Percentiles rank a stretch among this genome's conserved stretches.
These are phyloP conservation scores for Psilocybe sp. DNA, from an alignment of 768 basidiomycete genomes.

Conservation along the genomic window DNA sequence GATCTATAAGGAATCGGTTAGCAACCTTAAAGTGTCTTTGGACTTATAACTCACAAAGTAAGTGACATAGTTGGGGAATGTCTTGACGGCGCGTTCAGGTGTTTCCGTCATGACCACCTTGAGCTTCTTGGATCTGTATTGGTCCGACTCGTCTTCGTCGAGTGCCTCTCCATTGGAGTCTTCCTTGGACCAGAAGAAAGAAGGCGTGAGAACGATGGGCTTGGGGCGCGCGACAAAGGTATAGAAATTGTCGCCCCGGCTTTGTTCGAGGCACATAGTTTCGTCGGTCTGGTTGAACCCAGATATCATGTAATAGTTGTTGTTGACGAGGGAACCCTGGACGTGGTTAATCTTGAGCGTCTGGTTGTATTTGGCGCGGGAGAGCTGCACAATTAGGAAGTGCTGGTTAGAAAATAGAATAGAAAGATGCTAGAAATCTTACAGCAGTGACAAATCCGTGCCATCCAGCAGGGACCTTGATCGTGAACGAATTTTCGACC, in stretches of 20 bases:
- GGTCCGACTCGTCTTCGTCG: background rate
- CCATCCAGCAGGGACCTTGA: background rate
- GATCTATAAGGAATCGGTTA: background rate
- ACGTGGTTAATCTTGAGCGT: background rate
- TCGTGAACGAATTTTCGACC: background rate
- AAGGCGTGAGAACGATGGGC: background rate
- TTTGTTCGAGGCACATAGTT: background rate
- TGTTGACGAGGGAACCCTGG: background rate
- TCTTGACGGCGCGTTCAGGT: background rate
- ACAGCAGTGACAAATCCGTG: background rate
- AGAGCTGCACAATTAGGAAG: background rate
- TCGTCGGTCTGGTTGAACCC: background rate
- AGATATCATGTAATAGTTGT: background rate
- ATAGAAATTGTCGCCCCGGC: background rate
- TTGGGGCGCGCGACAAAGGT: background rate
- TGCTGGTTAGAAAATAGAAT: too few relatives aligned
- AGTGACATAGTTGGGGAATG: background rate
- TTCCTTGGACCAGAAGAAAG: background rate
- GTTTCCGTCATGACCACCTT: background rate
- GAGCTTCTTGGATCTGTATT: background rate
- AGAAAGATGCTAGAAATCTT: background rate
- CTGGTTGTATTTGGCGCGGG: slow-evolving; percentile 1
- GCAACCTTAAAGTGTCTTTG: background rate
- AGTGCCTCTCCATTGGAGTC: background rate
- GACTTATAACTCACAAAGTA: background rate